phyloP scores from a whole-genome alignment of 106 monocot genomes.

The Allium cepa region DNA sequence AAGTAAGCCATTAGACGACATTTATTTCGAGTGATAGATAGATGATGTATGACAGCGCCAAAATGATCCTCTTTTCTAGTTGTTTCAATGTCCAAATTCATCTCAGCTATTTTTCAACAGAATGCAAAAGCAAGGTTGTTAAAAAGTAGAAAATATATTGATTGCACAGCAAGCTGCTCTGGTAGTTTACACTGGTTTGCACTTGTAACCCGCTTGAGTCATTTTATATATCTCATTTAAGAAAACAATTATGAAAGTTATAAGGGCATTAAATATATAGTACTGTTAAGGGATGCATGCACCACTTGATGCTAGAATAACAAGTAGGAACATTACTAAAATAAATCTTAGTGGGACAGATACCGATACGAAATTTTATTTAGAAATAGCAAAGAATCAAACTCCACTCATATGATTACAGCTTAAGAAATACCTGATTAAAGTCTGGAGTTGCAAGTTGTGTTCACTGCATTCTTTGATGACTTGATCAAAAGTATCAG shows the following conservation, averaged over 20 bases:
- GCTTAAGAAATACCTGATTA: slow-evolving; percentile 40
- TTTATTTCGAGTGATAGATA: slow-evolving; percentile 81
- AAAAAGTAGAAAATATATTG: not conserved
- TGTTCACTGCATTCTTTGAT: slow-evolving; percentile 81
- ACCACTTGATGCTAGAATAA: too few relatives aligned
- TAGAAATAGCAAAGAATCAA: too few relatives aligned
- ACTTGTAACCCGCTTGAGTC: too few relatives aligned
- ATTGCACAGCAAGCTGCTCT: too few relatives aligned
- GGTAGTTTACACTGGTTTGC: too few relatives aligned
- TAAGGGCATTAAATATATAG: too few relatives aligned
- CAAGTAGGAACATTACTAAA: not conserved
- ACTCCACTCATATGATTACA: too few relatives aligned
- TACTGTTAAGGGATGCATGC: too few relatives aligned
- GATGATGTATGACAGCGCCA: slow-evolving; percentile 84
- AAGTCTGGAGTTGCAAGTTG: slow-evolving; percentile 53
- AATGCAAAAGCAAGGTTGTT: not conserved
- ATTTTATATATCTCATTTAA: too few relatives aligned
- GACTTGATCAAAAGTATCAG: slow-evolving; percentile 75
- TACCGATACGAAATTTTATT: not conserved
- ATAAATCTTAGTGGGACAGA: not conserved
- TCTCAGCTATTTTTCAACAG: slow-evolving; percentile 62
- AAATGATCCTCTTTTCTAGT: slow-evolving; percentile 90
- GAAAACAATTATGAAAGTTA: not conserved
- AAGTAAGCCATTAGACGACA: slow-evolving; percentile 93
- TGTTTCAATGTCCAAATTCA: slow-evolving; percentile 68